Evolutionary conservation across 2,329 filamentous ascomycete genomes (phyloP), one percentile per base, ranked within the genome.

Genomic region (Hypoxylon sp.): DNA sequence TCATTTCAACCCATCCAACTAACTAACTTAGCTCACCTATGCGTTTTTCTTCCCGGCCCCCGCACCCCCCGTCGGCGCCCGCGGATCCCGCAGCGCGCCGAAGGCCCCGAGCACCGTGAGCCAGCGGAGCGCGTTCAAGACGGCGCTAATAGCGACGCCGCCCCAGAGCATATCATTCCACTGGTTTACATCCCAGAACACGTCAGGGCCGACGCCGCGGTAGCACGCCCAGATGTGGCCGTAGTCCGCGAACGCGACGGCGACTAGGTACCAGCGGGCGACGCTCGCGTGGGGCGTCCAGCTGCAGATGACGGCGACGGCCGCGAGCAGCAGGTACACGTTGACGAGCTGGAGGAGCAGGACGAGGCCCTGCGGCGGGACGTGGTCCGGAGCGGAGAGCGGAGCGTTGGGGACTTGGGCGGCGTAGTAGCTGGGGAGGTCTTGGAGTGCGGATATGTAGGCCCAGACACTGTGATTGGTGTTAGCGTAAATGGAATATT

Each of bases 211-310:
- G 1, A 79, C 69, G 11, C 73, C 75, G 13, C 66, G 56, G 57
- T 79, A 79, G 13, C 69, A 68, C 9, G 75, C 75, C 66, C 73
- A 79, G 38, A 80, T 73, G 63, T 80, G 78, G 2, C 79, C 78
- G 57, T 76, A 78, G 63, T 80, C 78, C 2, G 77, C 78, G 11
- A 80, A 45, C 14, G 76, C 74, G 6, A 79, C 72, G 13, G 67
- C 72, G 5, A 73, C 36, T 1, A 79, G 72, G 45, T 77, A 79
- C 59, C 70, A 59, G 6, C 70, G 70, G 7, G 74, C 68, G 0
- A 74, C 71, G 19, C 55, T 23, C 1, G 72, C 59, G 50, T 76
- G 71, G 34, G 70, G 61, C 50, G 77, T 76, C 67, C 74, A 78
- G 69, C 70, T 74, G 69, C 75, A 78, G 30, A 77, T 56, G 11